Conservation (phyloP, 2,329 filamentous ascomycete species). For the Exophiala phaeomuriformis region DNA sequence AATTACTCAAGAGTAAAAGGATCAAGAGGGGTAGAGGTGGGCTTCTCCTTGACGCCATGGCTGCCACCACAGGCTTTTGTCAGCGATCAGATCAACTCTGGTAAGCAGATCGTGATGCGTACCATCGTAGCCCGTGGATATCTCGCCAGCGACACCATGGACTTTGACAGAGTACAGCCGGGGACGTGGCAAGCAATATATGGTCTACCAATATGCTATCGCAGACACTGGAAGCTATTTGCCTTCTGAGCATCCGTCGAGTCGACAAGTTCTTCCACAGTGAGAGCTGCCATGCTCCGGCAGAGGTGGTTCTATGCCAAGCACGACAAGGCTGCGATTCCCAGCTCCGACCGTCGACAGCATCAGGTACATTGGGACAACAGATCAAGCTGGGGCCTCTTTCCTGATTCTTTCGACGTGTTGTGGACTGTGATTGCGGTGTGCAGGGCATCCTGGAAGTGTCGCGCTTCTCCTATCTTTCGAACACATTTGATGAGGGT, state of each 20-base stretch:
- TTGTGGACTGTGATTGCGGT: not conserved
- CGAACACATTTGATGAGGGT: slow-evolving; percentile 5
- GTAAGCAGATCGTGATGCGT: too few species aligned
- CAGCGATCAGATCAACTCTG: not conserved
- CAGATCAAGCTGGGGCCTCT: not conserved
- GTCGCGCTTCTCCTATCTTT: slow-evolving; percentile 27
- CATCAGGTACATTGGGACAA: not conserved
- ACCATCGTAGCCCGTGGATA: too few species aligned
- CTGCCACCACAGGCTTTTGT: not conserved
- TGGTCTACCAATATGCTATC: too few species aligned
- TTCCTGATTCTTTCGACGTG: not conserved
- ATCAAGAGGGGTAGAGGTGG: slow-evolving; percentile 16
- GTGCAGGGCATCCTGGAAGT: not conserved
- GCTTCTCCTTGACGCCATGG: slow-evolving; percentile 19
- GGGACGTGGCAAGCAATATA: too few species aligned
- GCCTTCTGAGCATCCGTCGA: too few species aligned
- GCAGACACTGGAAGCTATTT: too few species aligned
- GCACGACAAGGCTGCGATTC: slow-evolving; percentile 4
- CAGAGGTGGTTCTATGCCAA: not conserved
- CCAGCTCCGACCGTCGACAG: not conserved
- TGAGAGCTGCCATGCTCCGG: too few species aligned
- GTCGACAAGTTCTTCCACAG: too few species aligned
- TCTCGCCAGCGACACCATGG: too few species aligned
- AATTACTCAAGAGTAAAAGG: slow-evolving; percentile 18
- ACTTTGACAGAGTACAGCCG: too few species aligned